These are phyloP conservation scores for Besnoitia besnoiti DNA, from an alignment of 169 alveolate genomes.

Conservation along the genomic window DNA sequence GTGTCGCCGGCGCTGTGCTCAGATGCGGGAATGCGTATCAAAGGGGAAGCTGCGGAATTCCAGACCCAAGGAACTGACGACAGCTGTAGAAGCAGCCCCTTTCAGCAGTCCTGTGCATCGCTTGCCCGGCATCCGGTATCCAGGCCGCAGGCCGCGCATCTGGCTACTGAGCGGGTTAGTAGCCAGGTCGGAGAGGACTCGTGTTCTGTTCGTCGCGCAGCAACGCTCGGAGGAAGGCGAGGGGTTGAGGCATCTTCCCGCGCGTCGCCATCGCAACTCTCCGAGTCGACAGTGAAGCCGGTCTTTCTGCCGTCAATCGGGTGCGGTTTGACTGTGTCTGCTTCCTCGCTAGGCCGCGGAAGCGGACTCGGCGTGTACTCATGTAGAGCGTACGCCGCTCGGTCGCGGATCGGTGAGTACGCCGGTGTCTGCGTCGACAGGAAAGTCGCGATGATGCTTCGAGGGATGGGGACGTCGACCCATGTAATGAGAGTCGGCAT, in stretches of 20 bases:
- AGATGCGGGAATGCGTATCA: too few species aligned
- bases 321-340: slow-evolving; percentile 45
- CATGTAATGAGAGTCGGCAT: slow-evolving; percentile 67
- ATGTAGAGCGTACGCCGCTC: slow-evolving; percentile 36
- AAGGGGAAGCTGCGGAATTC: too few species aligned
- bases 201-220: not conserved
- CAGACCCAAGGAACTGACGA: too few species aligned
- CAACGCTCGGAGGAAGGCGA: not conserved
- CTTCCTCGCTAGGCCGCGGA: slow-evolving; percentile 63
- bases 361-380: slow-evolving; percentile 63
- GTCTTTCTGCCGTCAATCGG: not conserved
- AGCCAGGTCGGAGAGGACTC: not conserved
- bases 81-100: too few species aligned
- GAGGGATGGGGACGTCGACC: slow-evolving; percentile 58
- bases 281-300: not conserved
- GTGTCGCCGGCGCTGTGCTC: too few species aligned
- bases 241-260: not conserved
- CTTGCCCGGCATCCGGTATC: too few species aligned
- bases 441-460: slow-evolving; percentile 57
- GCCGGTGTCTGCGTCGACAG: slow-evolving; percentile 63
- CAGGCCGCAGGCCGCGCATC: too few species aligned
- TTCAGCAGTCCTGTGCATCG: too few species aligned
- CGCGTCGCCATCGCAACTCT: not conserved
- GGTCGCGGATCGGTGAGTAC: slow-evolving; percentile 53
- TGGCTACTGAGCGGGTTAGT: not conserved